Evolutionary conservation across 441 rosid species (phyloP).

Genomic region (Macaranga tanarius): DNA sequence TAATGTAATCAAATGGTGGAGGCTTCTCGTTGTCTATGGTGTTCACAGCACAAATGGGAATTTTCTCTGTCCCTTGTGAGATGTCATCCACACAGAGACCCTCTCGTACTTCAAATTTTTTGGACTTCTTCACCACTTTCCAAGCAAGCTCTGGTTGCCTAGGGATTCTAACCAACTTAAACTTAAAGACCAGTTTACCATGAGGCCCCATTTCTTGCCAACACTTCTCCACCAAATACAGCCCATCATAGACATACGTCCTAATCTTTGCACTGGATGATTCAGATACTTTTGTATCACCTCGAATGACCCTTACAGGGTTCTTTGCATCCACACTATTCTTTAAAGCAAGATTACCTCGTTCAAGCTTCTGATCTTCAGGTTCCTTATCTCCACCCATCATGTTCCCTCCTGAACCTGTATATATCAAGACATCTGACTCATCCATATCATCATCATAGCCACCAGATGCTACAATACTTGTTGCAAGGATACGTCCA

Average conservation of each 20-base stretch:
- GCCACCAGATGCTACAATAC: slow-evolving; percentile 84
- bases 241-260: slow-evolving; percentile 70
- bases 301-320: slow-evolving; percentile 85
- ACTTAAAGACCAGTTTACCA: slow-evolving; percentile 73
- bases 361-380: slow-evolving; percentile 70
- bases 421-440: slow-evolving; percentile 71
- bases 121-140: slow-evolving; percentile 65
- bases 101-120: slow-evolving; percentile 45
- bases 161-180: slow-evolving; percentile 52
- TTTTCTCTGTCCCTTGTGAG: slow-evolving; percentile 64
- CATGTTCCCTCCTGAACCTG: slow-evolving; percentile 83
- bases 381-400: slow-evolving; percentile 51
- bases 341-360: slow-evolving; percentile 71
- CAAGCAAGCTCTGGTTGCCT: slow-evolving; percentile 90
- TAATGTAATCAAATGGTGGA: slow-evolving; percentile 55
- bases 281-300: slow-evolving; percentile 43
- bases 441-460: slow-evolving; percentile 72
- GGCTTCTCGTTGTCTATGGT: slow-evolving; percentile 70
- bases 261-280: slow-evolving; percentile 39
- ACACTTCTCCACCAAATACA: slow-evolving; percentile 57
- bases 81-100: slow-evolving; percentile 67
- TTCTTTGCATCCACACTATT: slow-evolving; percentile 53
- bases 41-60: slow-evolving; percentile 75
- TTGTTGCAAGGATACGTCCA: slow-evolving; percentile 44
- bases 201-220: slow-evolving; percentile 64